Evolutionary conservation across 2,329 filamentous ascomycete genomes (phyloP), one percentile per base, ranked within the genome.

Genomic region (Thermoascus crustaceus): DNA sequence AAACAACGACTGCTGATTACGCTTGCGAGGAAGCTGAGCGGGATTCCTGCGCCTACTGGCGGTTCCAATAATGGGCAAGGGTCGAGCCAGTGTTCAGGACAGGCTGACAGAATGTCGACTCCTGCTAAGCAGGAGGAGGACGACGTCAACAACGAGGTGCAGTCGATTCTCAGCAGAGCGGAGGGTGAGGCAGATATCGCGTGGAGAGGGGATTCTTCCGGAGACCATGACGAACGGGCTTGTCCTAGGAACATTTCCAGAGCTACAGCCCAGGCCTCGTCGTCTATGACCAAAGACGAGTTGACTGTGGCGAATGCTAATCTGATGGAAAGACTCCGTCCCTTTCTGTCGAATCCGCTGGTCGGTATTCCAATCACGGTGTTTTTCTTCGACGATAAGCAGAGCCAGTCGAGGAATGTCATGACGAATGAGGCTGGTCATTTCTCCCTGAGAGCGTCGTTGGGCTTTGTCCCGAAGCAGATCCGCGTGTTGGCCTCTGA

Each of bases 401-500:
- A 79, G 33, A 94, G 89, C 1, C 80, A 87, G 48, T 93, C 89
- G 18, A 76, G 82, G 34, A 94, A 85, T 1, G 77, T 94, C 3
- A 73, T 76, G 43, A 98, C 93, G 0, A 82, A 95, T 52, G 82
- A 91, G 20, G 78, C 85, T 0, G 91, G 91, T 0, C 91, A 98
- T 59, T 98, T 98, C 50, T 74, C 69, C 25, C 68, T 88, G 19
- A 76, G 87, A 8, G 86, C 84, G 5, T 76, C 85, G 0, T 68
- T 98, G 21, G 82, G 91, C 18, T 98, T 98, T 54, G 68, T 94
- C 2, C 93, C 91, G 0, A 95, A 87, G 0, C 80, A 94, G 55
- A 79, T 95, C 16, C 75, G 87, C 27, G 82, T 98, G 1, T 65
- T 98, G 11, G 89, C 86, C 4, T 88, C 82, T 8, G 87, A 95